These are phyloP conservation scores for Penicillium sp. DNA, from an alignment of 2,329 filamentous ascomycete species.

Conservation along the genomic window DNA sequence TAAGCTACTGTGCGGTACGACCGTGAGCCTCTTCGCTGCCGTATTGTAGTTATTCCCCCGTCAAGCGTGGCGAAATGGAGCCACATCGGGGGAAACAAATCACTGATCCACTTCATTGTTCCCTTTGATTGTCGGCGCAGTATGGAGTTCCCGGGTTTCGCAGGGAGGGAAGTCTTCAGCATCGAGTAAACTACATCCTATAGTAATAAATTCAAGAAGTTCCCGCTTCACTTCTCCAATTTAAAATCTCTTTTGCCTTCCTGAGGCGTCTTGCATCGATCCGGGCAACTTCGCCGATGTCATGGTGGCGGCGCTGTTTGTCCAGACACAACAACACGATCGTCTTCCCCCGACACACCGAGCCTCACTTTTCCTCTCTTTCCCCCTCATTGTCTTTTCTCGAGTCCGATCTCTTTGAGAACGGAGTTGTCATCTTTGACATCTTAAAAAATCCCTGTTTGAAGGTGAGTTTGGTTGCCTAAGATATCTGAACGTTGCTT, in stretches of 20 bases:
- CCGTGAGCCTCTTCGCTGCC: too few species aligned
- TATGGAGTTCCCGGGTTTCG: neutral
- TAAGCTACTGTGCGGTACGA: too few species aligned
- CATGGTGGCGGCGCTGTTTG: constrained; percentile 26
- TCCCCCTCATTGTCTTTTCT: neutral
- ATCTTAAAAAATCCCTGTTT: neutral
- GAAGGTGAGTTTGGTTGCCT: constrained; percentile 3
- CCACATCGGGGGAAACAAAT: neutral
- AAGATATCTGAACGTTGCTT: neutral
- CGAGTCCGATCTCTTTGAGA: constrained; percentile 2
- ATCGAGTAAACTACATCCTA: neutral
- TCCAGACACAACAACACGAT: constrained; percentile 17
- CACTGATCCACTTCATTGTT: constrained; percentile 6
- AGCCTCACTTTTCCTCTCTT: constrained; percentile 15
- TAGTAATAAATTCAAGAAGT: neutral
- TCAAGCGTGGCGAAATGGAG: constrained; percentile 2
- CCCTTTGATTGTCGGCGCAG: neutral
- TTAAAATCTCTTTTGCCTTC: neutral
- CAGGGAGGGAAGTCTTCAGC: neutral
- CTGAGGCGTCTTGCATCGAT: neutral
- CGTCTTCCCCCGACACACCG: constrained; percentile 1
- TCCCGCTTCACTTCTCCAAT: neutral
- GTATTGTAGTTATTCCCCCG: neutral
- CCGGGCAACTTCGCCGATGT: constrained; percentile 17
- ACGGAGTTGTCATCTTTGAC: neutral